Evolutionary conservation across 2,329 filamentous ascomycete species (phyloP).

Genomic region (Epichloe coenophiala): DNA sequence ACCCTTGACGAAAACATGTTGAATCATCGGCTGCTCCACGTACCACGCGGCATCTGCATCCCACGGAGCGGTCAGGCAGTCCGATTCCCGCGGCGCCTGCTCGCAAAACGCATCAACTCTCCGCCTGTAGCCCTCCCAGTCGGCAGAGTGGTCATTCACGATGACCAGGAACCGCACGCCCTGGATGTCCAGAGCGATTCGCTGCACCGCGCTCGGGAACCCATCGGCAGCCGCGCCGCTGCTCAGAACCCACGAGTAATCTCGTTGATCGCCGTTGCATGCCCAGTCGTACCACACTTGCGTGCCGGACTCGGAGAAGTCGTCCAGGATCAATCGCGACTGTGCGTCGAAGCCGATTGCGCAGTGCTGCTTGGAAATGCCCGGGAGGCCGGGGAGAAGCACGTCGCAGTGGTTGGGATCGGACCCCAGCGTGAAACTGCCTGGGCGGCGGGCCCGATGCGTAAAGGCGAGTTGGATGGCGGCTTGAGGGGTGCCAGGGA

Average conservation of each 20-base stretch:
- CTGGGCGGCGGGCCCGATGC: conserved; percentile 18
- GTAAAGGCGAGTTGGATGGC: conserved; percentile 25
- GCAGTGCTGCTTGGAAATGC: conserved; percentile 24
- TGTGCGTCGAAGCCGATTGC: conserved; percentile 25
- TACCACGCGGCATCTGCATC: not conserved
- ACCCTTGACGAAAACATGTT: conserved; percentile 24
- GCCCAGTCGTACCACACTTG: conserved; percentile 30
- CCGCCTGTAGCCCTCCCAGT: conserved; percentile 19
- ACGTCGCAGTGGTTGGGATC: conserved; percentile 23
- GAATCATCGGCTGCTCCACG: conserved; percentile 11
- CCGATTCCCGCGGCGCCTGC: conserved; percentile 14
- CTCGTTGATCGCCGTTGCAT: conserved; percentile 22
- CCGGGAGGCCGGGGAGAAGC: conserved; percentile 20
- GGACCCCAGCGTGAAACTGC: conserved; percentile 25
- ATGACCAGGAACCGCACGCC: conserved; percentile 25
- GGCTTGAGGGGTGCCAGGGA: conserved; percentile 10
- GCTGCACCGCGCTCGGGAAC: conserved; percentile 17
- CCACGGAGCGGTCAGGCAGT: conserved; percentile 10
- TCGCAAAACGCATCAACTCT: conserved; percentile 22
- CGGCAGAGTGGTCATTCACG: conserved; percentile 21
- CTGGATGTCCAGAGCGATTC: conserved; percentile 26
- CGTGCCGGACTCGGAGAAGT: conserved; percentile 24
- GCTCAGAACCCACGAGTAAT: conserved; percentile 23
- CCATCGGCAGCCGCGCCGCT: conserved; percentile 6
- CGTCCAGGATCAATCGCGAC: conserved; percentile 23